Conservation (phyloP, 257 asterid genomes). For the Gentiana straminea region DNA sequence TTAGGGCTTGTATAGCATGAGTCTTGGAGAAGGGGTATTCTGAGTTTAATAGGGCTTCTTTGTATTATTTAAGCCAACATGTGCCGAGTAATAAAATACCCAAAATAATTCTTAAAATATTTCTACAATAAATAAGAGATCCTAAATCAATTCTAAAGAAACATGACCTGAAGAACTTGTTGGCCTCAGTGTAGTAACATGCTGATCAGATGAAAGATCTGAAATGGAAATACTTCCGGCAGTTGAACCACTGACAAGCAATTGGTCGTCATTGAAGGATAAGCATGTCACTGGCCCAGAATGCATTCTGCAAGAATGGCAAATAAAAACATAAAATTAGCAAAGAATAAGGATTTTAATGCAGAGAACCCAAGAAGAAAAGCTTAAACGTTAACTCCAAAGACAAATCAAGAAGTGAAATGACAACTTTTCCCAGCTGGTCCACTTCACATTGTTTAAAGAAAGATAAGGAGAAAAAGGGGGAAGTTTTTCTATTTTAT, state of each 20-base stretch:
- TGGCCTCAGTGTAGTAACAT: conserved; percentile 44
- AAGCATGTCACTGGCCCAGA: conserved; percentile 64
- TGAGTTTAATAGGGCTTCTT: too few relatives aligned
- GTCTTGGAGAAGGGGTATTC: too few relatives aligned
- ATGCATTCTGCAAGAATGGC: conserved; percentile 61
- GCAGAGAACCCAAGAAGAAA: not conserved
- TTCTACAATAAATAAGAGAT: too few relatives aligned
- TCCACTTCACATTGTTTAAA: not conserved
- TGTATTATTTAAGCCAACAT: too few relatives aligned
- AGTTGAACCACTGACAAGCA: conserved; percentile 77
- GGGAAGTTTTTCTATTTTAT: not conserved
- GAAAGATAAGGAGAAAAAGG: not conserved
- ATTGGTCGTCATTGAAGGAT: conserved; percentile 72
- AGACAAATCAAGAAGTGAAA: too few relatives aligned
- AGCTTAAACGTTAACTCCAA: not conserved
- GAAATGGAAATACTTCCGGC: conserved; percentile 71
- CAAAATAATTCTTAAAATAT: too few relatives aligned
- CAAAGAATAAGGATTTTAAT: not conserved
- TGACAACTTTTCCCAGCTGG: too few relatives aligned
- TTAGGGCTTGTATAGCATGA: too few relatives aligned
- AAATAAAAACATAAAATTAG: conserved; percentile 4
- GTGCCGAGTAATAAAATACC: too few relatives aligned
- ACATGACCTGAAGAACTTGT: conserved; percentile 50
- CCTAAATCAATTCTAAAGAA: not conserved
- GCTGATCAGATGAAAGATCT: conserved; percentile 89